Conservation (phyloP, 2,329 filamentous ascomycete genomes). For the Ascochyta viciae-villosae region DNA sequence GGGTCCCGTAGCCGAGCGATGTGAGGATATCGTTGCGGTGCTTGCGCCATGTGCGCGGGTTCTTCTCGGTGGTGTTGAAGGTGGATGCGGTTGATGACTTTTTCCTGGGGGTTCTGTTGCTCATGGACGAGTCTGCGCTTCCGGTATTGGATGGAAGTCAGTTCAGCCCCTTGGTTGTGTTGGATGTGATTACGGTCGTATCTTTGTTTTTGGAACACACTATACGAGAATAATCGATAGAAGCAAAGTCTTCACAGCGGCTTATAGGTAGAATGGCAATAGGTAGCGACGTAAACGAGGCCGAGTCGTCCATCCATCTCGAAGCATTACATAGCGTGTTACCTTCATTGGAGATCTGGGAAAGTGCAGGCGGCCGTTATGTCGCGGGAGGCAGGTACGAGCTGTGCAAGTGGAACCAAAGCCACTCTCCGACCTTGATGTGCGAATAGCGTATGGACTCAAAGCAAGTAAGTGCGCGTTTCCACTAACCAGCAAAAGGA, state of each 20-base stretch:
- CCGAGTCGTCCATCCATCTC: neutral
- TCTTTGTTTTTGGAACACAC: too few relatives aligned
- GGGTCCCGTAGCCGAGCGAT: constrained; percentile 17
- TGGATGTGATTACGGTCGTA: too few relatives aligned
- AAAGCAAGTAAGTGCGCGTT: neutral
- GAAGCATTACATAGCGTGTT: neutral
- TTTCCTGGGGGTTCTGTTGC: neutral
- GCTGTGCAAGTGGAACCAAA: too few relatives aligned
- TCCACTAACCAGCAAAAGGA: too few relatives aligned
- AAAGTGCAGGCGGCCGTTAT: neutral
- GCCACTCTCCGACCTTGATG: too few relatives aligned
- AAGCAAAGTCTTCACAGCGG: neutral
- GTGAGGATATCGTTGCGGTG: constrained; percentile 20
- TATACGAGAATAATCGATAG: too few relatives aligned
- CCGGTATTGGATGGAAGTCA: neutral
- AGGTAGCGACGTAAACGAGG: neutral
- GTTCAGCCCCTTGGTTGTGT: neutral
- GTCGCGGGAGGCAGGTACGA: neutral
- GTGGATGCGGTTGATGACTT: neutral
- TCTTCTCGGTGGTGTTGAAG: neutral
- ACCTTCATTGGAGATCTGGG: neutral
- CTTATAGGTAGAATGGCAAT: neutral
- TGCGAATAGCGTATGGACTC: too few relatives aligned
- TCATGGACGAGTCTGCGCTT: neutral
- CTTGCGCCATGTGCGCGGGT: constrained; percentile 1